These are phyloP conservation scores for Berberis vulgaris DNA, from an alignment of 164 flowering plant species.

Conservation along the genomic window DNA sequence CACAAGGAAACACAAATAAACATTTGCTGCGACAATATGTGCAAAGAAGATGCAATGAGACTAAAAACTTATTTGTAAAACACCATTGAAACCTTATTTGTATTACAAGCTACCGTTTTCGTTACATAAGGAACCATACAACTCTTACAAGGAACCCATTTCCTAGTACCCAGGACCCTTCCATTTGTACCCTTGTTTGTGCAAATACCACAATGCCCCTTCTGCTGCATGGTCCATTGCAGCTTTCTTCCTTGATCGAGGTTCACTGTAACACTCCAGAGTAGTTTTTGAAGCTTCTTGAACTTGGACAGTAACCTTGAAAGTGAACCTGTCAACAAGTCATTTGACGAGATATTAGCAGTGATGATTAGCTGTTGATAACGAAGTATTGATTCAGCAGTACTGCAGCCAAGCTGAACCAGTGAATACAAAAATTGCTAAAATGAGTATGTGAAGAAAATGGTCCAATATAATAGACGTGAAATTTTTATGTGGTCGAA, in stretches of 20 bases:
- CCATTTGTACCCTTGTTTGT: slow-evolving; percentile 19
- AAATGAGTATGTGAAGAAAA: not conserved
- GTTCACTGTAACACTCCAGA: slow-evolving; percentile 53
- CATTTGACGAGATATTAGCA: too few relatives aligned
- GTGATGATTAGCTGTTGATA: too few relatives aligned
- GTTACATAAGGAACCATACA: too few relatives aligned
- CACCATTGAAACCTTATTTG: too few relatives aligned
- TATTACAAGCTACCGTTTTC: too few relatives aligned
- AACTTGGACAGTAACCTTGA: slow-evolving; percentile 49
- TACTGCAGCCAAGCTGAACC: not conserved
- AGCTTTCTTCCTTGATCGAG: slow-evolving; percentile 49
- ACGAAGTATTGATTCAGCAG: not conserved
- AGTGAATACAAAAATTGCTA: not conserved
- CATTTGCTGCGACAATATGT: too few relatives aligned
- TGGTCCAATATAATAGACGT: not conserved
- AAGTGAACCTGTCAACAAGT: slow-evolving; percentile 44
- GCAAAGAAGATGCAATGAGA: too few relatives aligned
- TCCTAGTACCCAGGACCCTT: too few relatives aligned
- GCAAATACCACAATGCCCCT: slow-evolving; percentile 73
- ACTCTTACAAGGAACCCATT: too few relatives aligned
- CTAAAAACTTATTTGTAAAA: too few relatives aligned
- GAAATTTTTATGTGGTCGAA: too few relatives aligned
- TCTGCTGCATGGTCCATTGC: slow-evolving; percentile 80
- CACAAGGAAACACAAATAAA: too few relatives aligned
- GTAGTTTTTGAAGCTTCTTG: slow-evolving; percentile 23